Evolutionary conservation across 2,329 filamentous ascomycete species (phyloP).

Genomic region (Arthrobotrys pseudoclavata): DNA sequence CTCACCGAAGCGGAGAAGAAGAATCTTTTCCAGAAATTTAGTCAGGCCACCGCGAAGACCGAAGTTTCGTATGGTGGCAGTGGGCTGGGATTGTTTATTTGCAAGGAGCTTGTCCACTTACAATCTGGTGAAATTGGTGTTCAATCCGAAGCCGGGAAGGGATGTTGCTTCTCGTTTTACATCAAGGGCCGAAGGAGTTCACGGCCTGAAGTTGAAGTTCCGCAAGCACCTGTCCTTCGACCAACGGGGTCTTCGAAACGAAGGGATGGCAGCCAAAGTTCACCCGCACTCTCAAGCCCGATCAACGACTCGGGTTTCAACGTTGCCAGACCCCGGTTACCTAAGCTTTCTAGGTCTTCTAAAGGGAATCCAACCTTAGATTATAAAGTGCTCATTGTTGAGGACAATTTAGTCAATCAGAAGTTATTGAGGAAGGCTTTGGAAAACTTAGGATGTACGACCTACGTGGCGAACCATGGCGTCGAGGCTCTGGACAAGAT

Average conservation of each 20-base stretch:
- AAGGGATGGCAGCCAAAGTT: slow-evolving; percentile 13
- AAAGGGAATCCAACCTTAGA: slow-evolving; percentile 35
- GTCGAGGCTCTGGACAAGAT: slow-evolving; percentile 74
- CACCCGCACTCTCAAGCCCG: slow-evolving; percentile 10
- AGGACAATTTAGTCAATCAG: slow-evolving; percentile 68
- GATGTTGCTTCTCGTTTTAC: slow-evolving; percentile 83
- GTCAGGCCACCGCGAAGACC: slow-evolving; percentile 67
- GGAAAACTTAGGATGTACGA: slow-evolving; percentile 69
- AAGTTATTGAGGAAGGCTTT: slow-evolving; percentile 66
- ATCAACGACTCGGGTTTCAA: slow-evolving; percentile 22
- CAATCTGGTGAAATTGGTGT: slow-evolving; percentile 85
- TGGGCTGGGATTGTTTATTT: slow-evolving; percentile 81
- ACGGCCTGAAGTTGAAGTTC: slow-evolving; percentile 62
- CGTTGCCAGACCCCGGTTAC: neutral
- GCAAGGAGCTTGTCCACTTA: slow-evolving; percentile 79
- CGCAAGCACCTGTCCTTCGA: slow-evolving; percentile 44
- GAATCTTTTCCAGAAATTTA: slow-evolving; percentile 63
- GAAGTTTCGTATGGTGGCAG: slow-evolving; percentile 81
- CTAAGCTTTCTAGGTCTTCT: neutral
- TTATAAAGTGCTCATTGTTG: slow-evolving; percentile 66
- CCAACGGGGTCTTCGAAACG: slow-evolving; percentile 26
- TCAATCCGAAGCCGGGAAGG: slow-evolving; percentile 75
- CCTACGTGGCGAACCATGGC: slow-evolving; percentile 76
- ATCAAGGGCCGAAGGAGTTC: slow-evolving; percentile 76
- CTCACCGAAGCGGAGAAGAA: slow-evolving; percentile 73